Evolutionary conservation across 176 grass and related monocot species (phyloP).

Genomic region (Oryza coarctata): DNA sequence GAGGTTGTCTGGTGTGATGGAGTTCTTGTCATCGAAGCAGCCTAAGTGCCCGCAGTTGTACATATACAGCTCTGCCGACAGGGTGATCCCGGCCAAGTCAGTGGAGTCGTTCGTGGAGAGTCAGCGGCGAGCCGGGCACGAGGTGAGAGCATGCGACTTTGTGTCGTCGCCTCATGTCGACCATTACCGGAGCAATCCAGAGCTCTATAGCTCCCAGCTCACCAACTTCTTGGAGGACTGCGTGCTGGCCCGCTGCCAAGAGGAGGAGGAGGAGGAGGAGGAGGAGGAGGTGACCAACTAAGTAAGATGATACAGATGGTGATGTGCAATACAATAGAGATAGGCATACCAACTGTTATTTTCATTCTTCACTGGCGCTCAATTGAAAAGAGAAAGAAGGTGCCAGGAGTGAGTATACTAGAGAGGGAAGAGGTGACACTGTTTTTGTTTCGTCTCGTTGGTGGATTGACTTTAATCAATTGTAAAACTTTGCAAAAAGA

Average conservation of each 20-base stretch:
- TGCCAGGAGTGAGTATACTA: conserved; percentile 20
- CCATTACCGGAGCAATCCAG: conserved; percentile 79
- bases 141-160: conserved; percentile 73
- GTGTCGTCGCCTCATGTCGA: conserved; percentile 82
- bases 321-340: conserved; percentile 11
- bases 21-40: conserved; percentile 65
- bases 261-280: background rate
- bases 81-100: conserved; percentile 82
- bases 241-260: conserved; percentile 28
- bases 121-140: conserved; percentile 49
- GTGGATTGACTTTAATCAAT: conserved; percentile 21
- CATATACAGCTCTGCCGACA: conserved; percentile 80
- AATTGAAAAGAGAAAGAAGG: background rate
- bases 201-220: conserved; percentile 65
- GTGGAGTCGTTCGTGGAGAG: conserved; percentile 75
- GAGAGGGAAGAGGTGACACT: background rate
- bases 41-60: conserved; percentile 83
- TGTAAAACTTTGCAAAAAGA: conserved; percentile 29
- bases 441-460: background rate
- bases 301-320: background rate
- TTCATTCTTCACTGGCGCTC: conserved; percentile 40
- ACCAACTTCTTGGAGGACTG: conserved; percentile 70
- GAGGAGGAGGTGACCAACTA: background rate
- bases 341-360: background rate
- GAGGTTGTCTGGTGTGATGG: conserved; percentile 66